Conservation (phyloP, 495 filamentous ascomycete species). For the Neurospora discreta region DNA sequence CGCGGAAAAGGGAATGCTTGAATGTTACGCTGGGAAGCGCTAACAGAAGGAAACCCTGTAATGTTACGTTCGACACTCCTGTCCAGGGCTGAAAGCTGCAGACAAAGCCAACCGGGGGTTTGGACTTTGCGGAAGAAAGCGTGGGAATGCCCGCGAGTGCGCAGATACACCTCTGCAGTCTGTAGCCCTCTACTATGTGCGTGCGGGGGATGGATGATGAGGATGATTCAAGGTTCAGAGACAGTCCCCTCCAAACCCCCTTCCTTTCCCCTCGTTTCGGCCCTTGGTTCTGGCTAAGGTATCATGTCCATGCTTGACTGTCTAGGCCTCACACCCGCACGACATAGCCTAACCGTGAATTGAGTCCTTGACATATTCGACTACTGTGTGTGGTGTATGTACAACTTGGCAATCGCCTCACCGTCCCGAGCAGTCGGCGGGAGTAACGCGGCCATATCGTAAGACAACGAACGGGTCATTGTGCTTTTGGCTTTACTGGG, state of each 20-base stretch:
- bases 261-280: neutral
- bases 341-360: neutral
- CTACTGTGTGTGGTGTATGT: no score
- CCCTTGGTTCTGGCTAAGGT: neutral
- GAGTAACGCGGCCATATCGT: neutral
- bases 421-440: neutral
- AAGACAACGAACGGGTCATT: neutral
- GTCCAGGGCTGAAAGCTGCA: neutral
- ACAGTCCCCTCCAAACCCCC: neutral
- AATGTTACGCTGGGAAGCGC: neutral
- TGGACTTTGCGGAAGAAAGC: neutral
- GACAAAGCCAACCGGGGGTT: neutral
- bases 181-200: neutral
- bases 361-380: neutral
- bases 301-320: neutral
- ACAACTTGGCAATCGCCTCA: neutral
- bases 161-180: neutral
- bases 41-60: neutral
- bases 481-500: neutral
- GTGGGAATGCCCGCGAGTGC: neutral
- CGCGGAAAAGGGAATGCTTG: neutral
- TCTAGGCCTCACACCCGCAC: neutral
- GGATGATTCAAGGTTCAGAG: neutral
- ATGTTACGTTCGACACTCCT: neutral
- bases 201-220: neutral